A percentile compares a stretch with the other conserved stretches of the same genome.
phyloP scores from a whole-genome alignment of 345 rosid genomes.

The Cochlearia excelsa region DNA sequence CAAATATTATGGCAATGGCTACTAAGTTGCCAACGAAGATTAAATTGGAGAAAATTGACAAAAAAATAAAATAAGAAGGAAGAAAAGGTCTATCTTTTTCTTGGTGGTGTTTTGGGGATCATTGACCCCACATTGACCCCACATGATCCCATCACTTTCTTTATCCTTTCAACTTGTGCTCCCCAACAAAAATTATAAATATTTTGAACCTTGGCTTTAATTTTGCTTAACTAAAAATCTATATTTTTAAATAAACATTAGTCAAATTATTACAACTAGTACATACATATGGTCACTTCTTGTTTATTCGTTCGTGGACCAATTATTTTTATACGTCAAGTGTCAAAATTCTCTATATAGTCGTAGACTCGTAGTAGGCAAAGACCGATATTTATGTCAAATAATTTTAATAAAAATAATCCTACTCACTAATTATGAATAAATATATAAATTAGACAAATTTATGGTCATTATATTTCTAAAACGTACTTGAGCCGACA shows the following conservation, averaged over 20 bases:
- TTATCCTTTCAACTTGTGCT: constrained; percentile 20
- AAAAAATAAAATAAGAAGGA: too few species aligned
- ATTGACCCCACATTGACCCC: constrained; percentile 32
- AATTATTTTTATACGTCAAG: constrained; percentile 12
- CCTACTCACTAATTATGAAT: not conserved
- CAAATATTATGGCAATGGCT: constrained; percentile 20
- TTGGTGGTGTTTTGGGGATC: constrained; percentile 15
- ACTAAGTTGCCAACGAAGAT: constrained; percentile 18
- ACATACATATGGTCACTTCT: constrained; percentile 25
- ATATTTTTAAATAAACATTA: not conserved
- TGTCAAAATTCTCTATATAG: too few species aligned
- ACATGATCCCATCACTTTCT: constrained; percentile 32
- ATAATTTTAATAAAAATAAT: not conserved
- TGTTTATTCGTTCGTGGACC: constrained; percentile 23
- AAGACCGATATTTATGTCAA: constrained; percentile 16
- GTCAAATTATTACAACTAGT: constrained; percentile 29
- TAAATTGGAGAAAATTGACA: not conserved
- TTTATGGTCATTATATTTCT: not conserved
- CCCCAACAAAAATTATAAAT: constrained; percentile 6
- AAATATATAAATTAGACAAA: constrained; percentile 14
- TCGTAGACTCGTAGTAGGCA: not conserved
- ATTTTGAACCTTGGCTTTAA: constrained; percentile 10
- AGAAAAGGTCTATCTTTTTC: too few species aligned
- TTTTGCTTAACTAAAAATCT: constrained; percentile 21
- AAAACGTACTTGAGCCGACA: constrained; percentile 29